A percentile compares a stretch with the other conserved stretches of the same genome.
Evolutionary conservation across 208 protist genomes (phyloP).

Genomic region (Zelonia costaricensis): DNA sequence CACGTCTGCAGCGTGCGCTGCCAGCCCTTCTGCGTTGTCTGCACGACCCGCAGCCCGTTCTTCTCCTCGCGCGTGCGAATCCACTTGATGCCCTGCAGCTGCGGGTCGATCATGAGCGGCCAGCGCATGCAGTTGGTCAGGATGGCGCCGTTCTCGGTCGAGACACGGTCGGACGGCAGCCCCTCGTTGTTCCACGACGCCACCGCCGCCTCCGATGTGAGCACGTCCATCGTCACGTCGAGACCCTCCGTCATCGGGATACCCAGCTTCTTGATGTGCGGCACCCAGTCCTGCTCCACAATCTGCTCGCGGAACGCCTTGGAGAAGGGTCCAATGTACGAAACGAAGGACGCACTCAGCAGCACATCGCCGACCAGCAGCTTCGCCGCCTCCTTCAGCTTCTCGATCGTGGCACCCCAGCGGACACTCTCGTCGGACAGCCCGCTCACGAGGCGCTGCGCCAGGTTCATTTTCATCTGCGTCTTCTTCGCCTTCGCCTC

Average conservation of each 20-base stretch:
- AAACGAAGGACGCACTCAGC: slow-evolving; percentile 96
- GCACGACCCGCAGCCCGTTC: slow-evolving; percentile 93
- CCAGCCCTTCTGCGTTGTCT: slow-evolving; percentile 92
- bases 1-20: slow-evolving; percentile 91
- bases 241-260: slow-evolving; percentile 95
- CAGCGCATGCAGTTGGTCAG: slow-evolving; percentile 96
- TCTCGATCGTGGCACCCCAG: slow-evolving; percentile 94
- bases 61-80: slow-evolving; percentile 95
- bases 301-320: slow-evolving; percentile 94
- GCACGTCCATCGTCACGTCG: slow-evolving; percentile 92
- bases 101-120: slow-evolving; percentile 99
- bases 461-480: slow-evolving; percentile 93
- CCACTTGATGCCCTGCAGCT: slow-evolving; percentile 98
- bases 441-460: slow-evolving; percentile 95
- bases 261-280: slow-evolving; percentile 83
- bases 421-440: slow-evolving; percentile 97
- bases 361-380: slow-evolving; percentile 98
- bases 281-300: slow-evolving; percentile 93
- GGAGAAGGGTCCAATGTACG: slow-evolving; percentile 98
- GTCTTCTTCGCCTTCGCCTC: slow-evolving; percentile 94
- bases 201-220: slow-evolving; percentile 91
- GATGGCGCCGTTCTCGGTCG: slow-evolving; percentile 98
- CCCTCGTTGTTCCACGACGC: slow-evolving; percentile 98
- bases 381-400: slow-evolving; percentile 85
- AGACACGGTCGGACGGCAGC: slow-evolving; percentile 96